Evolutionary conservation across 164 flowering plant species (phyloP), one percentile per base, ranked within the genome.

Genomic region (Litsea cubeba): DNA sequence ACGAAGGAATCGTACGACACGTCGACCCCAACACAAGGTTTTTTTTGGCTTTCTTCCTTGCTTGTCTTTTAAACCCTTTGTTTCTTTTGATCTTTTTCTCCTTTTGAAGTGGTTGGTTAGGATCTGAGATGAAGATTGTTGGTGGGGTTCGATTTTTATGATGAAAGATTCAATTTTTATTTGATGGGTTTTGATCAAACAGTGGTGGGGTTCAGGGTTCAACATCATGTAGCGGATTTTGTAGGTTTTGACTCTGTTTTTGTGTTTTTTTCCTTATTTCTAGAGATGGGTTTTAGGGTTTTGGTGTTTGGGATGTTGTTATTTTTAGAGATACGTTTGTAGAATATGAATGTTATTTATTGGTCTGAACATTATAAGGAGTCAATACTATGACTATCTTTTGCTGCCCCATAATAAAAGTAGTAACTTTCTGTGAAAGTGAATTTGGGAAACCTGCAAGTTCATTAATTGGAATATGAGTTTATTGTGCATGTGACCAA

Each of bases 21-120:
- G 89, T 93, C 51, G 91, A 90, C 40, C 91, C 91, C 3, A 76
- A 87, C 77, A 77, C 88, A 1, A 88, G 91, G 98, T 93, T 40
- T 25, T n/a, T n/a, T n/a, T 72, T 70, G 58, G 58, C 11, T 3
- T 68, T 5, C 7, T 20, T 30, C 40, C 1, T 14, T 54, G 17
- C n/a, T 54, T 1, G 18, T 54, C 60, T 54, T 54, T 5, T 8
- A 32, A 54, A 24, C 20, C 51, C 57, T 75, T 24, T 17, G 2
- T 11, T 50, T 66, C 14, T 72, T 75, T 68, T 18, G 18, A 2
- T 23, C 50, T 12, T 40, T 50, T 63, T 40, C 22, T 71, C 26
- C 2, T 71, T 30, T 58, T 6, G 50, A 18, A 2, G 65, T 30
- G 6, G 35, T 30, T 30, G 35, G 0, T 30, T 30, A 30, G 35